phyloP scores from a whole-genome alignment of 2,329 filamentous ascomycete species.

The Phaeosphaeria sp. region DNA sequence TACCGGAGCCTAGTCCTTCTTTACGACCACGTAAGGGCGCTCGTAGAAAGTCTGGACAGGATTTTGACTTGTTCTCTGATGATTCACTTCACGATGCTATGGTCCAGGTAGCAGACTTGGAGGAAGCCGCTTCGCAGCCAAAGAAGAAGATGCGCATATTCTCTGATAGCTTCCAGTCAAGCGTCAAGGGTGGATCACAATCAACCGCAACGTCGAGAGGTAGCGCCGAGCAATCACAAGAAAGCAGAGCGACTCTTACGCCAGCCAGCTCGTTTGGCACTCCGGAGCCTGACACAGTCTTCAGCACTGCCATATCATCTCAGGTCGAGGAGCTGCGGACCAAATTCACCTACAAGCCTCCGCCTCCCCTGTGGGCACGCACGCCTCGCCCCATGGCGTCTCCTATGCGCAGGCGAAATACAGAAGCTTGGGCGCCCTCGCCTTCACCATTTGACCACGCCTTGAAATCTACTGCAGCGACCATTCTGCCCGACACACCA shows the following conservation, averaged over 20 bases:
- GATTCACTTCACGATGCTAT: slow-evolving; percentile 55
- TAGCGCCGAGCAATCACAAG: slow-evolving; percentile 33
- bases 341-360: slow-evolving; percentile 37
- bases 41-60: slow-evolving; percentile 40
- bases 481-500: slow-evolving; percentile 13
- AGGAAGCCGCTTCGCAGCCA: slow-evolving; percentile 34
- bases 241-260: slow-evolving; percentile 32
- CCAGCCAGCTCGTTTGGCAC: slow-evolving; percentile 40
- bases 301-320: slow-evolving; percentile 33
- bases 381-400: slow-evolving; percentile 6
- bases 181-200: slow-evolving; percentile 32
- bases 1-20: slow-evolving; percentile 50
- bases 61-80: slow-evolving; percentile 57
- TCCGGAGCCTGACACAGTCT: slow-evolving; percentile 33
- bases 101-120: slow-evolving; percentile 43
- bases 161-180: slow-evolving; percentile 28
- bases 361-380: slow-evolving; percentile 3
- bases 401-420: slow-evolving; percentile 11
- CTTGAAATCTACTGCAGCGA: slow-evolving; percentile 6
- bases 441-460: slow-evolving; percentile 8
- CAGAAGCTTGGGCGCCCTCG: slow-evolving; percentile 12
- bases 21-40: slow-evolving; percentile 42
- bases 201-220: slow-evolving; percentile 33
- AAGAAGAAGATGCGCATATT: slow-evolving; percentile 45
- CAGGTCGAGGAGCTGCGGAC: slow-evolving; percentile 39